Evolutionary conservation across 345 rosid genomes (phyloP).

Genomic region (Eutrema heterophyllum): DNA sequence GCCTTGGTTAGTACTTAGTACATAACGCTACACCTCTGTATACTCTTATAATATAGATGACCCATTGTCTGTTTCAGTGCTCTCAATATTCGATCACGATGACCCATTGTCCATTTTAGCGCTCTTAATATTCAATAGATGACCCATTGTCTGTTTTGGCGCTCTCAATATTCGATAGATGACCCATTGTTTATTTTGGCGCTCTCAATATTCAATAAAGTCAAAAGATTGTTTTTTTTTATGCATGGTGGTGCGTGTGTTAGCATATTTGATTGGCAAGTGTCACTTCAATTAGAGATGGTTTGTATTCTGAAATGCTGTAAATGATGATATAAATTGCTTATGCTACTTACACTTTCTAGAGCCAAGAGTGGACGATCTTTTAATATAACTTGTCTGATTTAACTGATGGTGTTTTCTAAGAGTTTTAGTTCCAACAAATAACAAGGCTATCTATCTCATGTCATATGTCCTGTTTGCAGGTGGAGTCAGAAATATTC

Average conservation of each 20-base stretch:
- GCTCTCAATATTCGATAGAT: neutral
- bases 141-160: neutral
- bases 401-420: neutral
- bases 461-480: constrained; percentile 10
- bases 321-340: neutral
- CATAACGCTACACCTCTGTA: neutral
- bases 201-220: neutral
- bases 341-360: neutral
- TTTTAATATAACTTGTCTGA: neutral
- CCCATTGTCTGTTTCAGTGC: neutral
- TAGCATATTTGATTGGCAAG: neutral
- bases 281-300: neutral
- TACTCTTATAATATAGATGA: neutral
- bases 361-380: neutral
- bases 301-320: neutral
- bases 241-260: neutral
- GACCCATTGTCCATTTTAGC: neutral
- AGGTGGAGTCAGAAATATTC: constrained; percentile 99
- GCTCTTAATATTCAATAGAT: neutral
- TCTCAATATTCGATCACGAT: neutral
- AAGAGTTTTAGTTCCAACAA: neutral
- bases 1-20: constrained; percentile 69
- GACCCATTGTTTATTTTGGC: neutral
- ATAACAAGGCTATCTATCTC: neutral
- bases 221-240: neutral